These are phyloP conservation scores for Apophysomyces sp. DNA, from an alignment of 371 early-diverging fungal genomes.

Conservation along the genomic window DNA sequence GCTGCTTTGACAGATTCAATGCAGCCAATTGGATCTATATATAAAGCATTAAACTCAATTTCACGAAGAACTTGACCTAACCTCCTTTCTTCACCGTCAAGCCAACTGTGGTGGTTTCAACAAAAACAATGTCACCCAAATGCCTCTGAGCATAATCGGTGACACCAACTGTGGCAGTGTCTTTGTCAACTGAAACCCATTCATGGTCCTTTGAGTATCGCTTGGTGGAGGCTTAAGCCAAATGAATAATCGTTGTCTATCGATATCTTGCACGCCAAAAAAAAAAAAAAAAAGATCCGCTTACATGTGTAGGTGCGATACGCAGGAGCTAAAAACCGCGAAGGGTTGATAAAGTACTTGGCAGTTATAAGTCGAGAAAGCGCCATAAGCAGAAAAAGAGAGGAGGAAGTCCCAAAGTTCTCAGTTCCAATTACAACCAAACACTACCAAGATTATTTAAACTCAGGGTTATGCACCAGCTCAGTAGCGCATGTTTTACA, in stretches of 20 bases:
- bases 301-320: background rate
- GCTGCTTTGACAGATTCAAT: conserved; percentile 92
- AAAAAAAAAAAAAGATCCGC: background rate
- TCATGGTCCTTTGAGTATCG: conserved; percentile 84
- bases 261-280: no score
- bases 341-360: background rate
- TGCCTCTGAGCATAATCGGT: conserved; percentile 80
- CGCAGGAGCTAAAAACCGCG: background rate
- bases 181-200: conserved; percentile 67
- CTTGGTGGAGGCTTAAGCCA: background rate
- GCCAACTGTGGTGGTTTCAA: conserved; percentile 67
- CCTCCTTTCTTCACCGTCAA: conserved; percentile 51
- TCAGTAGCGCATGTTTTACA: no score
- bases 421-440: no score
- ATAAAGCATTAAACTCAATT: background rate
- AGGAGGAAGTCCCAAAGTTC: no score
- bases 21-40: conserved; percentile 61
- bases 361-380: background rate
- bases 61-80: conserved; percentile 16
- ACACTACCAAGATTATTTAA: no score
- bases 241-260: no score
- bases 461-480: no score
- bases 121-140: conserved; percentile 87
- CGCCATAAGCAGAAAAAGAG: background rate
- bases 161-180: conserved; percentile 79